Conservation (phyloP, 108 stramenopile genomes). For the Halocafeteria seosinensis region DNA sequence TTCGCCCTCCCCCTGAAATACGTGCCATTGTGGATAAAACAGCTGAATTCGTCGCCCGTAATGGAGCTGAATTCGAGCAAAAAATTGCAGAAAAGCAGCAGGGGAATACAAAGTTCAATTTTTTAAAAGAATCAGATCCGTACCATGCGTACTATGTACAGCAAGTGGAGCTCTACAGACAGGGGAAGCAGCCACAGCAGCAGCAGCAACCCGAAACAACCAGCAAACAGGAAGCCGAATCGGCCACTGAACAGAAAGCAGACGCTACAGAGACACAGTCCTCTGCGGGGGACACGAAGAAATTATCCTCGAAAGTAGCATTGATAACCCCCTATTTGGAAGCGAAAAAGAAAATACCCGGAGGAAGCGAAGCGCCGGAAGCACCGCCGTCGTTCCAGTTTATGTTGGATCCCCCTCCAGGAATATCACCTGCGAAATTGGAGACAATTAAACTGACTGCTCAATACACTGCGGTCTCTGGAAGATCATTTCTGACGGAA, state of each 20-base stretch:
- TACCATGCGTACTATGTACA: conserved; percentile 92
- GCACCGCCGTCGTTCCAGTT: conserved; percentile 57
- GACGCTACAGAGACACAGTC: no score
- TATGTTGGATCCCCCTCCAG: conserved; percentile 51
- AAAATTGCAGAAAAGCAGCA: conserved; percentile 55
- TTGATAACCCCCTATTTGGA: background rate
- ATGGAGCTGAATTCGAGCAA: conserved; percentile 77
- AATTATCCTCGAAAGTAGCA: no score
- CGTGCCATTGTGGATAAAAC: conserved; percentile 85
- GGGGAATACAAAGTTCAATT: conserved; percentile 84
- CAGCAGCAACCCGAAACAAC: no score
- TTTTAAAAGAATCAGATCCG: conserved; percentile 64
- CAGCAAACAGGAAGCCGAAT: no score
- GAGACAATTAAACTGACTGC: conserved; percentile 81
- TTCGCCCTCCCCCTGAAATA: conserved; percentile 88
- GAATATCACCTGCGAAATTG: conserved; percentile 52
- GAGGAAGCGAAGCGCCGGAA: no score
- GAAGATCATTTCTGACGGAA: conserved; percentile 51
- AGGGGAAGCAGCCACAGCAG: background rate
- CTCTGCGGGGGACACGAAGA: no score
- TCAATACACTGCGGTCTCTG: conserved; percentile 69
- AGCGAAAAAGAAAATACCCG: conserved; percentile 18
- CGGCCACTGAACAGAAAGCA: no score
- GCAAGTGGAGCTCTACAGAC: conserved; percentile 14
- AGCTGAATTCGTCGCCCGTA: conserved; percentile 80